These are phyloP conservation scores for Geotrichum histeridarum DNA, from an alignment of 1,139 yeast species.

Conservation along the genomic window DNA sequence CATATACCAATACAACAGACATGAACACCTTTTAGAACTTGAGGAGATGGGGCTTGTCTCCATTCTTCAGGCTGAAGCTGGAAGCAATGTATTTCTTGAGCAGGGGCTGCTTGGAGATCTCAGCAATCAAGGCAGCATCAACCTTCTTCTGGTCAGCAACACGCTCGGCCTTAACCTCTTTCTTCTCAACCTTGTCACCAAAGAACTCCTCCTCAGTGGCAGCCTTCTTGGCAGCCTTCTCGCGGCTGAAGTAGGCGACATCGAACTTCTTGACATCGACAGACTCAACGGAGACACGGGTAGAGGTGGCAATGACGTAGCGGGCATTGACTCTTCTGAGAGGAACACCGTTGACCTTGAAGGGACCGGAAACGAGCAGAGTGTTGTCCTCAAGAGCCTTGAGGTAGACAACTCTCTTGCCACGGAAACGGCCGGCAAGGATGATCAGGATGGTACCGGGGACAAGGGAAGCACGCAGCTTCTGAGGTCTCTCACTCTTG, in stretches of 20 bases:
- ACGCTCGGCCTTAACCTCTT: conserved; percentile 89
- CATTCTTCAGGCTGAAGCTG: conserved; percentile 95
- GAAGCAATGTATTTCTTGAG: conserved; percentile 96
- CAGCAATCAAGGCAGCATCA: conserved; percentile 89
- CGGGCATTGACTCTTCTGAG: conserved; percentile 98
- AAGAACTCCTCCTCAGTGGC: conserved; percentile 96
- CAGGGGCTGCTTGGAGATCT: conserved; percentile 96
- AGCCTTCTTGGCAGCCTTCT: conserved; percentile 70
- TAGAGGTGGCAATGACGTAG: conserved; percentile 98
- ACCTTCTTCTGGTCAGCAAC: conserved; percentile 96
- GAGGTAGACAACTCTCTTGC: conserved; percentile 99
- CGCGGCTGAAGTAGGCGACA: conserved; percentile 96
- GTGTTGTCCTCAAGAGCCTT: conserved; percentile 98
- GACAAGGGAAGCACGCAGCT: conserved; percentile 92
- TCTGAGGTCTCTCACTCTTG: conserved; percentile 89
- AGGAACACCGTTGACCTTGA: conserved; percentile 99
- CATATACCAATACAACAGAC: conserved; percentile 14
- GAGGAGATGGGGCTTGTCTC: conserved; percentile 98
- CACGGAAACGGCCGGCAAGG: conserved; percentile 99
- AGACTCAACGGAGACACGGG: conserved; percentile 73
- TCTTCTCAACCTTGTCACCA: conserved; percentile 78
- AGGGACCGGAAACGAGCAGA: conserved; percentile 96
- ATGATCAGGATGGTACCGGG: conserved; percentile 98
- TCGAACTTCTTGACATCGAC: conserved; percentile 89
- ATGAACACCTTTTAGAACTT: conserved; percentile 59